Base-by-base conservation (phyloP, 768 basidiomycete genomes). In the Termitomyces sp. region DNA sequence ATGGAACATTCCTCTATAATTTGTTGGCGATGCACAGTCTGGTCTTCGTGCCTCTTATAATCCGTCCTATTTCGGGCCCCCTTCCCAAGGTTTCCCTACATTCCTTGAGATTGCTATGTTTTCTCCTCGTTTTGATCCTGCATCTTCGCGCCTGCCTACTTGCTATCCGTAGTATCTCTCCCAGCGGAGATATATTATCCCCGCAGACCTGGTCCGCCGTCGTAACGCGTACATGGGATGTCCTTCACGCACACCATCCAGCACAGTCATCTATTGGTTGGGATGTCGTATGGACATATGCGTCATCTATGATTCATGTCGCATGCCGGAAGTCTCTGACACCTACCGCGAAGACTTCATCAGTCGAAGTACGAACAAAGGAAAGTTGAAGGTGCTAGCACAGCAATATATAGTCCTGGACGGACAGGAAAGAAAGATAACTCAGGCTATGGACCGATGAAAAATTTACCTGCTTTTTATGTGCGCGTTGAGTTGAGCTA, bases 231-330 rank as follows among this genome's bases (percentile, higher is more conserved):
- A 71, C 71, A 18, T 77, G 75, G 75, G 61, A 59, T 0, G 70
- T 70, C 24, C 72, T 84, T 10, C 67, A 79, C 53, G 70, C 73
- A 1, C 81, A 86, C 65, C 82, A 86, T 64, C 84, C 85, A 1
- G 86, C 85, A 5, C 84, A 85, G 66, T 75, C 81, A 1, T 84
- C 81, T 12, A 85, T 88, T 36, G 81, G 84, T 6, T 83, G 82
- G 78, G 86, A 88, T 53, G 77, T 85, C 10, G 64, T 87, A 7
- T 86, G 84, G 82, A 80, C 82, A 14, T 77, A 66, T 20, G 35
- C 70, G 1, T 79, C 78, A 0, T 76, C 79, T 43, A 42, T 73
- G 9, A 59, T 68, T 0, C 82, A 79, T 80, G 59, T 13, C 22
- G 35, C 53, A 28, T 40, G 57, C 42, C 32, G 28, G 26, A 24